Evolutionary conservation across 1,284 basidiomycete genomes (phyloP).

Genomic region (Heterobasidion irregulare): DNA sequence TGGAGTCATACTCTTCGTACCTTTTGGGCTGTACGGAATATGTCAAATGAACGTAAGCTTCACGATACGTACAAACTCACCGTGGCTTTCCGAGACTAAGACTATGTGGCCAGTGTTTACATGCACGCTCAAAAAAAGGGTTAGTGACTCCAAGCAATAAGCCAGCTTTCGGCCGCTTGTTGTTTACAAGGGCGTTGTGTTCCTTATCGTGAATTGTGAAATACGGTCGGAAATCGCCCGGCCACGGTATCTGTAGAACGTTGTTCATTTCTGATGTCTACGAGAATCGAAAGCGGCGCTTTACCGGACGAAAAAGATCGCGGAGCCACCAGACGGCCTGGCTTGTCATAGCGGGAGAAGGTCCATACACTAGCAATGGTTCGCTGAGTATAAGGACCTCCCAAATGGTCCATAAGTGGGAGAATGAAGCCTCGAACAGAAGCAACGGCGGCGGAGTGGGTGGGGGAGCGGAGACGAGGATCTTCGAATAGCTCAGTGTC

Average conservation of each 20-base stretch:
- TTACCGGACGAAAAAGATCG: conserved; percentile 80
- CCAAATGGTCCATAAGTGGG: conserved; percentile 90
- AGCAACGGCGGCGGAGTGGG: conserved; percentile 62
- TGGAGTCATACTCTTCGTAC: background rate
- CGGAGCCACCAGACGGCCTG: conserved; percentile 88
- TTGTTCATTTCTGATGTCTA: background rate
- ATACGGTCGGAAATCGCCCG: conserved; percentile 86
- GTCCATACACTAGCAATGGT: conserved; percentile 80
- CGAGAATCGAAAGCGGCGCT: conserved; percentile 11
- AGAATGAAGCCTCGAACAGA: conserved; percentile 68
- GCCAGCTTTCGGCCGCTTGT: conserved; percentile 79
- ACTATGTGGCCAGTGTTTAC: conserved; percentile 89
- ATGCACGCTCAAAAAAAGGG: conserved; percentile 85
- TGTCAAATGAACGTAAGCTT: background rate
- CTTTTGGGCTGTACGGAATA: background rate
- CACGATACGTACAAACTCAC: background rate
- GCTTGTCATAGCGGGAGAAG: conserved; percentile 74
- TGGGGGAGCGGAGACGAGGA: conserved; percentile 72
- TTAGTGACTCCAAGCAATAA: conserved; percentile 90
- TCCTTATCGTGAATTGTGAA: conserved; percentile 95
- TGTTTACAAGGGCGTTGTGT: conserved; percentile 68
- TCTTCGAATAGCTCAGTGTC: conserved; percentile 28
- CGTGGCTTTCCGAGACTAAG: conserved; percentile 51
- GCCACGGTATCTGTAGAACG: conserved; percentile 62
- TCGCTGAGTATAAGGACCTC: conserved; percentile 86